A percentile compares a stretch with the other conserved stretches of the same genome.
These are phyloP conservation scores for Auxenochlorella pyrenoidosa DNA, from an alignment of 139 green algal species.

Conservation along the genomic window DNA sequence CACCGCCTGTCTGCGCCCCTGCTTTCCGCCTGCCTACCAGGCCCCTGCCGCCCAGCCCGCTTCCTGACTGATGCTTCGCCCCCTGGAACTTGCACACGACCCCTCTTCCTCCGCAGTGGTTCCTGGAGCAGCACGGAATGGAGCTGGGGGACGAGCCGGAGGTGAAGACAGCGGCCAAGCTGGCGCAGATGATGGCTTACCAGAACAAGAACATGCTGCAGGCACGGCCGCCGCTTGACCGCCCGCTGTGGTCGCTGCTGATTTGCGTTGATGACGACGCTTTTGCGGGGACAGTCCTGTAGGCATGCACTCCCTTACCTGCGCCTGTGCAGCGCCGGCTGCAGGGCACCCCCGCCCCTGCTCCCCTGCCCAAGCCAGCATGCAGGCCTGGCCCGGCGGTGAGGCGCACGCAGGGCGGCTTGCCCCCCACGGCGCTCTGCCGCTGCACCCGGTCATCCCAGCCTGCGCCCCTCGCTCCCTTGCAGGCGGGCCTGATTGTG, in stretches of 20 bases:
- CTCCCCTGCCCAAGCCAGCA: background rate
- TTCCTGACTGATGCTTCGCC: background rate
- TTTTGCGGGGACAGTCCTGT: background rate
- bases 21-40: background rate
- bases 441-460: background rate
- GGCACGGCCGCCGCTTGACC: background rate
- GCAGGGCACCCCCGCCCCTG: no score
- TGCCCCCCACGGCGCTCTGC: no score
- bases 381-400: background rate
- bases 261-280: background rate
- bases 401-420: no score
- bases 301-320: background rate
- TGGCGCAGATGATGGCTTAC: constrained; percentile 85
- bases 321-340: no score
- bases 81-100: no score
- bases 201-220: constrained; percentile 81
- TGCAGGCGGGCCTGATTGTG: constrained; percentile 81
- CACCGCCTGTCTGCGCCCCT: background rate
- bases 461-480: background rate
- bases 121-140: constrained; percentile 75
- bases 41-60: background rate
- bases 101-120: constrained; percentile 43
- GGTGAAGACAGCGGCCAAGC: constrained; percentile 84
- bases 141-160: constrained; percentile 70
- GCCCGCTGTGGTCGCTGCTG: background rate